Evolutionary conservation across 176 grass and related monocot genomes (phyloP), one percentile per base, ranked within the genome.

Genomic region (Puccinellia tenuiflora): DNA sequence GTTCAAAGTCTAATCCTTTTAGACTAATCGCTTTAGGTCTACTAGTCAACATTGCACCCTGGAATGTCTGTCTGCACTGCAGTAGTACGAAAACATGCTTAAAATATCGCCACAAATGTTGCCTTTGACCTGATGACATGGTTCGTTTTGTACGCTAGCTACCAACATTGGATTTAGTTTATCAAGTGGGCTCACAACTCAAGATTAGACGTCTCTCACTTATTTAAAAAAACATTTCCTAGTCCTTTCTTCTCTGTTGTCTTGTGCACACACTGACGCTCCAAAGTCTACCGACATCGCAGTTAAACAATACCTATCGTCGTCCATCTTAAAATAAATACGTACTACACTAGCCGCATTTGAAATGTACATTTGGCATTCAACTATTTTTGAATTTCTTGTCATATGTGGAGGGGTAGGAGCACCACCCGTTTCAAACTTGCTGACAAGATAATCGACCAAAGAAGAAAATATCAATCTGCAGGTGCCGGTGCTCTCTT

Each of bases 161-260:
- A 30, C 46, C 47, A 37, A 17, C 29, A 68, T 54, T 56, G 39
- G 29, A 63, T 51, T 28, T 43, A 31, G 29, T 48, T 45, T 76
- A 75, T 7, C 8, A 59, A 65, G 79, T 38, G 85, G 82, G 71
- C 57, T 81, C 88, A 31, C 53, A 63, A 71, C 72, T 89, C 83
- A 52, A 89, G 88, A 34, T 17, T 38, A 60, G 22, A 31, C 3
- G 16, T 50, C 31, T 43, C 21, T n/a, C n/a, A n/a, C n/a, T 40
- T 45, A 50, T 17, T 48, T 17, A 48, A 15, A 17, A 14, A 48
- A 48, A 16, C 15, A 48, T 48, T 5, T 48, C 46, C 14, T 48
- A 48, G 42, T 5, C 46, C 14, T 48, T 48, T 28, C 24, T 53
- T 46, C 65, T 63, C 20, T 55, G 18, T 37, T 73, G 15, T 26